Conservation (phyloP, 257 asterid species). For the Nicotiana benthamiana region DNA sequence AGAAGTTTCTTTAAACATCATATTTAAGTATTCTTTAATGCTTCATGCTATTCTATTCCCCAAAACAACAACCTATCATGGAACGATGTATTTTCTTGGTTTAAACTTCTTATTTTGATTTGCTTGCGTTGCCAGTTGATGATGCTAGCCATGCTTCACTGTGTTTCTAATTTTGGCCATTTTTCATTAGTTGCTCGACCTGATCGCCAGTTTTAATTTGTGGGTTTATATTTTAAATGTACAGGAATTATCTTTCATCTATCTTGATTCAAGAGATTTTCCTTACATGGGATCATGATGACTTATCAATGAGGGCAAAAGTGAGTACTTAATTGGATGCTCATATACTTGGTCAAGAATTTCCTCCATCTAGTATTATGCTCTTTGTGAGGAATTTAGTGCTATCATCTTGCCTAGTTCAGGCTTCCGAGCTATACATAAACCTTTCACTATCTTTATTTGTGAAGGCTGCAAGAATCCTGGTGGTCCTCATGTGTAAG, state of each 20-base stretch:
- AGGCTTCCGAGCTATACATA: conserved; percentile 6
- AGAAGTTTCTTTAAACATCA: neutral
- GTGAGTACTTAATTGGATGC: conserved; percentile 35
- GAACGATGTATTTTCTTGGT: neutral
- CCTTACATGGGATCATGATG: conserved; percentile 99
- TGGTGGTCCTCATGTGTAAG: conserved; percentile 92
- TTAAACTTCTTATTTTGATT: neutral
- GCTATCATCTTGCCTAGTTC: neutral
- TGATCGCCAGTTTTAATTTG: neutral
- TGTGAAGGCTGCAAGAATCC: conserved; percentile 78
- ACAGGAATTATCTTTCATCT: conserved; percentile 92
- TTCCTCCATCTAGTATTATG: conserved; percentile 6
- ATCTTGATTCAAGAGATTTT: conserved; percentile 96
- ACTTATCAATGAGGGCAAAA: conserved; percentile 87
- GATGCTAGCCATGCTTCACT: neutral
- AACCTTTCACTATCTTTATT: conserved; percentile 18
- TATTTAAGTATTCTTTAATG: neutral
- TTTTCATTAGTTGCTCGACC: neutral
- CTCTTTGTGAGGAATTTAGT: neutral
- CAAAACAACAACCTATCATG: neutral
- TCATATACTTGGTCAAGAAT: neutral
- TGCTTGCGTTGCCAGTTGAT: neutral
- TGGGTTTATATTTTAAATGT: neutral
- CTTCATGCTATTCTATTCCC: neutral
- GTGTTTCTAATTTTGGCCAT: neutral